These are phyloP conservation scores for Claviceps cyperi DNA, from an alignment of 2,329 filamentous ascomycete genomes.

Conservation along the genomic window DNA sequence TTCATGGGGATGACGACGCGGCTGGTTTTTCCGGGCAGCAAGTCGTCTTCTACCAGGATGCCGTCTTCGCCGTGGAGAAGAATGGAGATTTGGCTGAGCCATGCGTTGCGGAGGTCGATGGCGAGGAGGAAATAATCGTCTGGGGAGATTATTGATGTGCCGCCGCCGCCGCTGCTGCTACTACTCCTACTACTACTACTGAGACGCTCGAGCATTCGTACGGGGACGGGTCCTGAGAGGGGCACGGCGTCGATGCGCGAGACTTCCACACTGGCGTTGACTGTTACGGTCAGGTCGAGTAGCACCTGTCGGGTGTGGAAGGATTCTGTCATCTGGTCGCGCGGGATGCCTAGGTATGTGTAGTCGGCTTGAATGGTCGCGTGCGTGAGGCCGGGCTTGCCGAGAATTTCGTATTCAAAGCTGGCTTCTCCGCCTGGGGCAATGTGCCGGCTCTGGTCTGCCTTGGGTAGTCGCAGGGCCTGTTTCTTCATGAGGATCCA, in stretches of 20 bases:
- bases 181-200: too few relatives aligned
- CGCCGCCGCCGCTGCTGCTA: conserved; percentile 14
- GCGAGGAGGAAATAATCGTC: conserved; percentile 61
- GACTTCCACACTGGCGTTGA: conserved; percentile 81
- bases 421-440: conserved; percentile 50
- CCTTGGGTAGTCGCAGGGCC: conserved; percentile 43
- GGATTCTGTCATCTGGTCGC: conserved; percentile 51
- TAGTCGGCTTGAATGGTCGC: conserved; percentile 78
- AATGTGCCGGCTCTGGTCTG: conserved; percentile 44
- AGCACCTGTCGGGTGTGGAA: conserved; percentile 79
- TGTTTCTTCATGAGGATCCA: conserved; percentile 62
- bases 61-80: conserved; percentile 41
- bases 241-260: conserved; percentile 66
- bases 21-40: conserved; percentile 54
- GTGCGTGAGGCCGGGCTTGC: conserved; percentile 69
- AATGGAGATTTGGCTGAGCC: conserved; percentile 66
- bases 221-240: conserved; percentile 51
- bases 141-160: not conserved
- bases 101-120: conserved; percentile 77
- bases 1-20: conserved; percentile 64
- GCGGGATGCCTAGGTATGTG: conserved; percentile 57
- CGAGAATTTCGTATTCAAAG: conserved; percentile 73
- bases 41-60: conserved; percentile 36
- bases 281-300: conserved; percentile 71
- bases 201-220: conserved; percentile 39